Base-by-base conservation (phyloP, 2,329 filamentous ascomycete genomes). In the Penicillium corylophilum region DNA sequence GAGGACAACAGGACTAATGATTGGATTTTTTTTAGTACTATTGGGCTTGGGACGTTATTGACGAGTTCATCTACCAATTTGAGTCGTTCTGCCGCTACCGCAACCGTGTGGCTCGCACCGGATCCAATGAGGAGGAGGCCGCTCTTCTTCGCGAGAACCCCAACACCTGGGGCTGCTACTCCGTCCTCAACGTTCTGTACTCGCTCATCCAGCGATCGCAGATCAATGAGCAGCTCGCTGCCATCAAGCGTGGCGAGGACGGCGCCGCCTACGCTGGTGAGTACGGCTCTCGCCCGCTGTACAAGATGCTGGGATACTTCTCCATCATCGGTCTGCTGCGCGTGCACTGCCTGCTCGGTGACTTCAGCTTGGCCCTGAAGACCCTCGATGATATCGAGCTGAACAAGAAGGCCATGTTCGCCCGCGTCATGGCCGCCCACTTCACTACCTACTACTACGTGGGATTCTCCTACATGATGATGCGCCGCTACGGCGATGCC, bases 391-490 rank as follows among this genome's bases (percentile, higher is more conserved):
- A 97, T 73, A 97, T 99, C 70, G 94, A 99, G 83, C 86, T 99
- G 68, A 99, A 97, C 83, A 99, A 99, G 83, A 97, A 97, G 82
- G 92, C 94, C 75, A 97, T 97, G 90, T 99, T 99, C 74, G 93
- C 94, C 58, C 90, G 94, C 62, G 94, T 99, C 73, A 97, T 99
- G 94, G 93, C 94, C 48, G 94, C 94, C 52, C 94, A 99, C 81
- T 97, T 97, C 80, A 96, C 93, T 64, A 99, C 94, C 61, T 99
- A 97, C 85, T 99, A 99, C 85, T 97, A 97, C 74, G 93, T 99
- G 58, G 94, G 94, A 64, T 99, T 99, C 85, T 95, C 90, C 64
- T 99, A 99, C 87, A 97, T 99, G 93, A 99, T 99, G 94, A 95
- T 97, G 90, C 91, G 94, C 79, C 90, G 94, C 72, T 99, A 99